Conservation (phyloP, 192 early-diverging fungal genomes). For the Rhizophagus sp. region DNA sequence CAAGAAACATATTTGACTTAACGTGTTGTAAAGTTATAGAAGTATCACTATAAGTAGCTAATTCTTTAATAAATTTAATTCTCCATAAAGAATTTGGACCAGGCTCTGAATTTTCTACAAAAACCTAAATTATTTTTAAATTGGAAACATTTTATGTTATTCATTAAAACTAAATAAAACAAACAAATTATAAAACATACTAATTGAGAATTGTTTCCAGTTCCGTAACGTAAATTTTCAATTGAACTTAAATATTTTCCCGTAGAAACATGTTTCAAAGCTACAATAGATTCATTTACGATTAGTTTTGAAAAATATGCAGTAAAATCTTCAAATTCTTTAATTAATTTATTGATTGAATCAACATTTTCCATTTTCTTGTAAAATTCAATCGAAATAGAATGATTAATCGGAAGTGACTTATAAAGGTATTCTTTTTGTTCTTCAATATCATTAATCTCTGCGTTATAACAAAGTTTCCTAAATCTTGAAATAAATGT, state of each 20-base stretch:
- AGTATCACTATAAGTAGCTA: not conserved
- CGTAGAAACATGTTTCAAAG: not conserved
- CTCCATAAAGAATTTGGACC: not conserved
- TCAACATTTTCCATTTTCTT: too few relatives aligned
- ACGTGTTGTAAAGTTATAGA: not conserved
- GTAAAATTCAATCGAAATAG: too few relatives aligned
- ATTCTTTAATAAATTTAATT: not conserved
- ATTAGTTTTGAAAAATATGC: too few relatives aligned
- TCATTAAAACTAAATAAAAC: not conserved
- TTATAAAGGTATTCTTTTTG: too few relatives aligned
- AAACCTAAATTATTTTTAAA: too few relatives aligned
- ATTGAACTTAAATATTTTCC: not conserved
- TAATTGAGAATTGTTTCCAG: not conserved
- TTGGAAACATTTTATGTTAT: not conserved
- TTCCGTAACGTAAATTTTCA: not conserved
- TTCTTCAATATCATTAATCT: too few relatives aligned
- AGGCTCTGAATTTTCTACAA: not conserved
- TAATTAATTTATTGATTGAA: too few relatives aligned
- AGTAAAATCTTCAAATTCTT: too few relatives aligned
- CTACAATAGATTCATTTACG: too few relatives aligned
- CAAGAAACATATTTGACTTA: not conserved
- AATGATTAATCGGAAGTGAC: too few relatives aligned
- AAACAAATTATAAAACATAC: not conserved
- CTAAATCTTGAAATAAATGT: too few relatives aligned
- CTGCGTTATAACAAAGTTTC: too few relatives aligned